phyloP scores from a whole-genome alignment of 805 yeast species.

The Groenewaldozyma tartarivorans region DNA sequence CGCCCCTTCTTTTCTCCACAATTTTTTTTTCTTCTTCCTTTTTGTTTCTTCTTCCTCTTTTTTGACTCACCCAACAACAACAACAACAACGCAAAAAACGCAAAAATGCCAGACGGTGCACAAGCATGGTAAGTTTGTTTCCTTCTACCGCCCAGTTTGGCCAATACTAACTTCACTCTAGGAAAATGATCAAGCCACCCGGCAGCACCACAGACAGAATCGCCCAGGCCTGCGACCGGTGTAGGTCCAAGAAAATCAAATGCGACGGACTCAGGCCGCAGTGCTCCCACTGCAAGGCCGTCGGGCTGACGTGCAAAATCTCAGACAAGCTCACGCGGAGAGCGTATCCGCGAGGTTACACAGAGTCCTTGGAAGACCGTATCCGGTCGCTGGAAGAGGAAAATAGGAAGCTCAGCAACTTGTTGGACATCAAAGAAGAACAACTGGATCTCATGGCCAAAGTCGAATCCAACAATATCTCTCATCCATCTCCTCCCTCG shows the following conservation, averaged over 20 bases:
- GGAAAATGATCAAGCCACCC: conserved; percentile 57
- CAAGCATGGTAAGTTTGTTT: conserved; percentile 26
- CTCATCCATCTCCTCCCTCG: too few species aligned
- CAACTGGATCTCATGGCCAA: conserved; percentile 38
- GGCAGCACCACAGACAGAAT: conserved; percentile 60
- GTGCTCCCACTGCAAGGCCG: conserved; percentile 74
- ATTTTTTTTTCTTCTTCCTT: not conserved
- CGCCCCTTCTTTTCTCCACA: not conserved
- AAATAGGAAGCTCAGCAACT: conserved; percentile 56
- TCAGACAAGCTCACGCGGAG: conserved; percentile 77
- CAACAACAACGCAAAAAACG: too few species aligned
- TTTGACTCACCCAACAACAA: not conserved
- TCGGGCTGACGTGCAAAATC: conserved; percentile 83
- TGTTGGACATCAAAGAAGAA: conserved; percentile 56
- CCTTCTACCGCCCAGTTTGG: not conserved
- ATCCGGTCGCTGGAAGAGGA: conserved; percentile 81
- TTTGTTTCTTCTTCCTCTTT: not conserved
- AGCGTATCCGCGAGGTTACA: conserved; percentile 87
- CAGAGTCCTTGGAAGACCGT: conserved; percentile 81
- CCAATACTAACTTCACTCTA: conserved; percentile 1
- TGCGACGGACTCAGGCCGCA: conserved; percentile 64
- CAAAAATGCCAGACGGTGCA: conserved; percentile 31
- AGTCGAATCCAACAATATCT: conserved; percentile 13
- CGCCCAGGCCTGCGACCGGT: conserved; percentile 88
- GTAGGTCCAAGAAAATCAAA: conserved; percentile 59